Evolutionary conservation across 106 monocot genomes (phyloP).

Genomic region (Dioscorea alata): DNA sequence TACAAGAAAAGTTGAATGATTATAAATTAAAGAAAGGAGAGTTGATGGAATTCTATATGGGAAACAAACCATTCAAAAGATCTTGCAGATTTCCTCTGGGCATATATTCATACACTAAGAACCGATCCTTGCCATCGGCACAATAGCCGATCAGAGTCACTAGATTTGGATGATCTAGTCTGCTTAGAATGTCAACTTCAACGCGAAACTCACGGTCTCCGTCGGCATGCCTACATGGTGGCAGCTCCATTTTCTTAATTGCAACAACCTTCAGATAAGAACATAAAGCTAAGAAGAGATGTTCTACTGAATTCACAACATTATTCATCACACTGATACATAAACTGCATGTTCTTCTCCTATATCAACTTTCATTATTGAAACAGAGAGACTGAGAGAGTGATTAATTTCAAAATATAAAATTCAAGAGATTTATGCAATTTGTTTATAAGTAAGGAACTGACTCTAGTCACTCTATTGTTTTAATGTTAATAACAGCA

Average conservation of each 20-base stretch:
- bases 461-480: too few species aligned
- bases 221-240: conserved; percentile 59
- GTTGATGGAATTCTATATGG: not conserved
- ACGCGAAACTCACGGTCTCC: conserved; percentile 85
- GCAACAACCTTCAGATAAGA: conserved; percentile 65
- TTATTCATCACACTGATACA: too few species aligned
- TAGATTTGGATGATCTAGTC: conserved; percentile 64
- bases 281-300: not conserved
- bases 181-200: conserved; percentile 75
- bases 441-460: too few species aligned
- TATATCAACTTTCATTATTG: too few species aligned
- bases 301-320: too few species aligned
- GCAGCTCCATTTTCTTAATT: conserved; percentile 81
- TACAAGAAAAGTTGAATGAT: not conserved
- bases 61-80: conserved; percentile 51
- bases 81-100: conserved; percentile 72
- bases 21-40: not conserved
- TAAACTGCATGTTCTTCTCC: too few species aligned
- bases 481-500: too few species aligned
- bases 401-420: too few species aligned
- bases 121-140: conserved; percentile 76
- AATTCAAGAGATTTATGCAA: too few species aligned
- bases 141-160: conserved; percentile 89
- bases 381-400: too few species aligned
- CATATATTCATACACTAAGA: conserved; percentile 89